Evolutionary conservation across 164 flowering plant species (phyloP).

Genomic region (Tetracentron sinense): DNA sequence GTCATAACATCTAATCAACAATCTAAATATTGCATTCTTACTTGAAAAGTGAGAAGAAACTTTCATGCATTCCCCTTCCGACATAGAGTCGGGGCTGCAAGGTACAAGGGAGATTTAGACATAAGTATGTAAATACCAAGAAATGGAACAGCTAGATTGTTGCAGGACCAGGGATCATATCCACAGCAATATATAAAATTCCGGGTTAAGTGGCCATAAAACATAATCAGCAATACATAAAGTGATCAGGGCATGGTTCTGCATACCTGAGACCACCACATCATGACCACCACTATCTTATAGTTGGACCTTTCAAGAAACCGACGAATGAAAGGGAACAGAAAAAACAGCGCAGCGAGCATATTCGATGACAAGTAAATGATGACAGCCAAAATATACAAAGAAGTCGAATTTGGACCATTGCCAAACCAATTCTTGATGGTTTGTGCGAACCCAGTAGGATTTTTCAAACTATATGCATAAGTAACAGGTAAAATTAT

Average conservation of each 20-base stretch:
- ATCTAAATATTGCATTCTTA: slow-evolving; percentile 27
- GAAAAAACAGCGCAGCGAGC: slow-evolving; percentile 73
- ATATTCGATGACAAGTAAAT: slow-evolving; percentile 89
- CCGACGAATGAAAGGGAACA: slow-evolving; percentile 79
- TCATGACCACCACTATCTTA: slow-evolving; percentile 74
- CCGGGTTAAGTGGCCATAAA: too few relatives aligned
- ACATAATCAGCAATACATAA: too few relatives aligned
- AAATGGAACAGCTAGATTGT: not conserved
- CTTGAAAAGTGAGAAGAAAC: slow-evolving; percentile 87
- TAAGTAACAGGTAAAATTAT: slow-evolving; percentile 82
- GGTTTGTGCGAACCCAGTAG: slow-evolving; percentile 79
- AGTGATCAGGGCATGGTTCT: too few relatives aligned
- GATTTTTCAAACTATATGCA: slow-evolving; percentile 79
- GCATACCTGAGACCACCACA: slow-evolving; percentile 99
- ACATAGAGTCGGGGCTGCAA: slow-evolving; percentile 97
- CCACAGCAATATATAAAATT: not conserved
- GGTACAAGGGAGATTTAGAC: too few relatives aligned
- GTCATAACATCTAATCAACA: not conserved
- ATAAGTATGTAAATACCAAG: not conserved
- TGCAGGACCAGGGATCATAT: not conserved
- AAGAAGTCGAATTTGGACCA: slow-evolving; percentile 49
- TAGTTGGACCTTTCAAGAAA: slow-evolving; percentile 81
- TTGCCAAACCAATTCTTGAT: slow-evolving; percentile 87
- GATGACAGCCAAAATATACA: slow-evolving; percentile 81
- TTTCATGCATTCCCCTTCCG: slow-evolving; percentile 98